These are phyloP conservation scores for Rhizophagus clarus DNA, from an alignment of 192 early-diverging fungal species.

Conservation along the genomic window DNA sequence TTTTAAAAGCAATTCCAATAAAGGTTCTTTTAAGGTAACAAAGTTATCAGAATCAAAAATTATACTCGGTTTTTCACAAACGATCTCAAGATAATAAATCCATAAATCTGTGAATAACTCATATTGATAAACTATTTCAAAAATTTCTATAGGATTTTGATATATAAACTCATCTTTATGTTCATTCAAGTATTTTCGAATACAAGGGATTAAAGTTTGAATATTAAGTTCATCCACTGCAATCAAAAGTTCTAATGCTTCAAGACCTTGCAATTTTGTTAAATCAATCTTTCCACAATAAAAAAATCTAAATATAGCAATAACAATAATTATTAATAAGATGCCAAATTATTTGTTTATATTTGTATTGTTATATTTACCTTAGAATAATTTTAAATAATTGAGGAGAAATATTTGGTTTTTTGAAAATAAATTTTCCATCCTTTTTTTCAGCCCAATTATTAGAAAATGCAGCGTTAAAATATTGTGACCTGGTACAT, in stretches of 20 bases:
- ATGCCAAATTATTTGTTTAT: too few species aligned
- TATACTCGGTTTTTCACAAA: background rate
- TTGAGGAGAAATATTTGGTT: background rate
- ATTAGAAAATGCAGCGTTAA: too few species aligned
- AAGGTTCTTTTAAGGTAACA: background rate
- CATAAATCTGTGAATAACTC: background rate
- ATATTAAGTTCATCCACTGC: background rate
- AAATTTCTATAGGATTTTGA: background rate
- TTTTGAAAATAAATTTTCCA: too few species aligned
- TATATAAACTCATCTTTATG: background rate
- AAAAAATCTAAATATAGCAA: background rate
- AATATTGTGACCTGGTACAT: too few species aligned
- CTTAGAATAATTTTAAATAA: background rate
- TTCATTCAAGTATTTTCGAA: background rate
- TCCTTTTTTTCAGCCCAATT: too few species aligned
- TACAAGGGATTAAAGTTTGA: background rate
- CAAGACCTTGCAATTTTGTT: background rate
- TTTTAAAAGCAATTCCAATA: background rate
- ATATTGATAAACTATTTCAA: background rate
- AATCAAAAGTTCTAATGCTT: background rate
- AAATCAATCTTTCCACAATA: conserved; percentile 1
- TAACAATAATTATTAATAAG: too few species aligned
- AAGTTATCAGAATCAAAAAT: conserved; percentile 4
- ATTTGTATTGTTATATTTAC: background rate
- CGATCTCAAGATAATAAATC: background rate